Evolutionary conservation across 176 grass and related monocot species (phyloP).

Genomic region (Phragmites australis): DNA sequence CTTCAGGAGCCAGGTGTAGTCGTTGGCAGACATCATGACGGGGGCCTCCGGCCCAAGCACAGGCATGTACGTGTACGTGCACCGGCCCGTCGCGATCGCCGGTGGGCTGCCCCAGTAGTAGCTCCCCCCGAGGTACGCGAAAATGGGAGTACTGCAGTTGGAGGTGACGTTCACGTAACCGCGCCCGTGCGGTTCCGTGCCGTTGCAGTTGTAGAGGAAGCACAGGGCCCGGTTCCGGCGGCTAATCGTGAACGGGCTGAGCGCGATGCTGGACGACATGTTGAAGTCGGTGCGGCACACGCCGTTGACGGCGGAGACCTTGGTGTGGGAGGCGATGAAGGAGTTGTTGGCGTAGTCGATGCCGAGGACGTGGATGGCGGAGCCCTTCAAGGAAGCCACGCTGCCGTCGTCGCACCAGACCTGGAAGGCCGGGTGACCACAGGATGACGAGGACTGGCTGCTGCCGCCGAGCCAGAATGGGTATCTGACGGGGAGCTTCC

Average conservation of each 20-base stretch:
- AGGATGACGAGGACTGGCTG: constrained; percentile 1
- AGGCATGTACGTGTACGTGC: constrained; percentile 24
- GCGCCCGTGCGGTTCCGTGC: neutral
- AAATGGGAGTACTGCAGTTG: rapidly evolving
- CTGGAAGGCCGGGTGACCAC: constrained; percentile 42
- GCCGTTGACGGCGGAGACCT: neutral
- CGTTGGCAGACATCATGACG: neutral
- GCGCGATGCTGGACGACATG: constrained; percentile 40
- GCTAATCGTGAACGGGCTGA: constrained; percentile 34
- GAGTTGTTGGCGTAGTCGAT: constrained; percentile 35
- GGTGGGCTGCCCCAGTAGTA: neutral
- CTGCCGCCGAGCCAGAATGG: constrained; percentile 37
- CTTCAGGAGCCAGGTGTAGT: constrained; percentile 39
- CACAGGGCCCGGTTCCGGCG: constrained; percentile 32
- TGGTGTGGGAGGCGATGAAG: constrained; percentile 3
- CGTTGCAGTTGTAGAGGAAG: constrained; percentile 52
- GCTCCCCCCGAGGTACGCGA: constrained; percentile 17
- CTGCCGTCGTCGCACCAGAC: constrained; percentile 11
- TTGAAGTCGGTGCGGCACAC: constrained; percentile 47
- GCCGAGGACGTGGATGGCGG: constrained; percentile 33
- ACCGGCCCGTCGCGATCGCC: neutral
- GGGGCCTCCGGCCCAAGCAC: constrained; percentile 31
- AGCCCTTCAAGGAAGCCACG: constrained; percentile 14
- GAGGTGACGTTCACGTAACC: neutral
- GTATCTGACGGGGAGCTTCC: constrained; percentile 45